Conservation (phyloP, 192 early-diverging fungal genomes). For the Gaertneriomyces semiglobifer region DNA sequence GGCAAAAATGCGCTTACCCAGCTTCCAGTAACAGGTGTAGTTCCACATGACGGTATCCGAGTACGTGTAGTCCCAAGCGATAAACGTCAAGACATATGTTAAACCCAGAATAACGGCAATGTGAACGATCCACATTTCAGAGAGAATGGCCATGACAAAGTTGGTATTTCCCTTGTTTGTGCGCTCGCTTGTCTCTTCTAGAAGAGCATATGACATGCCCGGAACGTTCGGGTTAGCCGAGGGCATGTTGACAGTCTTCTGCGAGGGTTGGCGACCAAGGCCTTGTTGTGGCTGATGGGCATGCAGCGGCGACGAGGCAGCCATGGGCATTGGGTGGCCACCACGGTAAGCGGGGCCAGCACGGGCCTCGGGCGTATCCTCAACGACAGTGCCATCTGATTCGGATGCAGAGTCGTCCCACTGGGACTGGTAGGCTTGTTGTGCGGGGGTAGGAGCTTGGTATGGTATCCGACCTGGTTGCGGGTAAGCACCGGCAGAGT, state of each 20-base stretch:
- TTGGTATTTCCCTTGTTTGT: constrained; percentile 58
- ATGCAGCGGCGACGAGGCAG: neutral
- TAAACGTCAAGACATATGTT: constrained; percentile 49
- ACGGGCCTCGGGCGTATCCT: constrained; percentile 33
- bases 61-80: constrained; percentile 37
- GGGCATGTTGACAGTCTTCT: neutral
- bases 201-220: constrained; percentile 45
- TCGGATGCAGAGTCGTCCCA: constrained; percentile 34
- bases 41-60: constrained; percentile 53
- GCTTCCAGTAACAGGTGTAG: constrained; percentile 54
- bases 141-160: constrained; percentile 48
- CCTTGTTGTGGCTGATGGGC: neutral
- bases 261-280: neutral
- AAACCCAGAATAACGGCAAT: constrained; percentile 41
- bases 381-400: constrained; percentile 29
- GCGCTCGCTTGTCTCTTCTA: constrained; percentile 30
- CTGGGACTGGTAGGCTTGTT: constrained; percentile 22
- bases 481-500: constrained; percentile 6
- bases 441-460: constrained; percentile 19
- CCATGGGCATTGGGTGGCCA: neutral
- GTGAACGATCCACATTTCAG: constrained; percentile 56
- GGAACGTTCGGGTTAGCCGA: constrained; percentile 23
- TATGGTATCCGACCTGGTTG: constrained; percentile 9
- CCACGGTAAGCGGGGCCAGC: constrained; percentile 35
- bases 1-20: constrained; percentile 36